Base-by-base conservation (phyloP, 2,329 filamentous ascomycete genomes). In the Trichoderma sp. region DNA sequence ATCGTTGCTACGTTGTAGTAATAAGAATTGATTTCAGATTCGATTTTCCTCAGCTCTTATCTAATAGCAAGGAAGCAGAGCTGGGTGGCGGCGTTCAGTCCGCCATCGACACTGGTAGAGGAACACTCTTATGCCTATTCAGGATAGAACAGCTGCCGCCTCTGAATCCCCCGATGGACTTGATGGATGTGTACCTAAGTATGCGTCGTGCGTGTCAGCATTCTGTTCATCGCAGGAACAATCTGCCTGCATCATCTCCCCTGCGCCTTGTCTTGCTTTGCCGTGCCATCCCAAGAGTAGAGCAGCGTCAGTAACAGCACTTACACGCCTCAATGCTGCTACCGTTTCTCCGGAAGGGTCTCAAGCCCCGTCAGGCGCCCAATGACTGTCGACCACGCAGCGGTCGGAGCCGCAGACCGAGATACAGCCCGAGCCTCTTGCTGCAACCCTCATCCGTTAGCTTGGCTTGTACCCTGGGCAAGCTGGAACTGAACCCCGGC, bases 401-500 rank as follows among this genome's bases (percentile, higher is more conserved):
- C 49, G 29, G 53, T 40, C 53, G 37, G 52, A 66, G 62, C 52
- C 49, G 37, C 53, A 57, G 53, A 33, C 37, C 62, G 62, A 66
- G 53, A 57, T 58, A 66, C 62, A 66, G 62, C 53, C 62, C 62
- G 19, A 53, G 61, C 61, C 21, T 35, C 52, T 64, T 33, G 35
- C 61, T 64, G 61, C 61, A 64, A 64, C 61, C 61, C 49, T 53
- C 47, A 29, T 49, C 58, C 37, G 27, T 24, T 49, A 49, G 57
- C 58, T n/a, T 57, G 53, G 62, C 37, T 3, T 31, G 8, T 27
- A 65, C 62, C 62, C 62, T 65, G 53, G 62, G 13, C 62, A 27
- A 37, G 62, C 62, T 65, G 62, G 62, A 57, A 65, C 62, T 37
- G 62, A 57, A 65, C 62, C 52, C 62, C 33, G 52, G 62, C 52